phyloP scores from a whole-genome alignment of 2,329 filamentous ascomycete genomes.

The Apiospora aurea region DNA sequence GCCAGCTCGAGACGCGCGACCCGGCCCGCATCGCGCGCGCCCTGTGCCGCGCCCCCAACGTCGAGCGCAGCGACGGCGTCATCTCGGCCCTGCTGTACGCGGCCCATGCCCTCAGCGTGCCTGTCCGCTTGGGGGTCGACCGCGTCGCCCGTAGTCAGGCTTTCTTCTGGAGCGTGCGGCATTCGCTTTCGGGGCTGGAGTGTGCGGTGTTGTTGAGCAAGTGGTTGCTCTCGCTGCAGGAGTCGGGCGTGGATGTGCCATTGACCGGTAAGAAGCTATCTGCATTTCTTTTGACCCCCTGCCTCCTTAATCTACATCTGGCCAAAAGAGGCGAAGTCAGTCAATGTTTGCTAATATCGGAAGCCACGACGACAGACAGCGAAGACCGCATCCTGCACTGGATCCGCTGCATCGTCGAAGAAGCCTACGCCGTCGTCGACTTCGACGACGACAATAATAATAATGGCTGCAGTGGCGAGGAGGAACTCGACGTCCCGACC shows the following conservation, averaged over 20 bases:
- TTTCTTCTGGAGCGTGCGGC: slow-evolving; percentile 64
- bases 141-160: slow-evolving; percentile 62
- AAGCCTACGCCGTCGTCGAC: slow-evolving; percentile 49
- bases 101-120: slow-evolving; percentile 62
- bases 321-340: too few relatives aligned
- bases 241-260: slow-evolving; percentile 30
- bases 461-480: not conserved
- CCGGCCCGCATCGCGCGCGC: slow-evolving; percentile 48
- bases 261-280: slow-evolving; percentile 39
- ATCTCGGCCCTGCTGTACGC: slow-evolving; percentile 59
- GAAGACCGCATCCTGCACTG: slow-evolving; percentile 55
- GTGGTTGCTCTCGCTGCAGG: slow-evolving; percentile 47
- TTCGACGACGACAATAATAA: slow-evolving; percentile 43
- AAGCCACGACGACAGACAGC: slow-evolving; percentile 38
- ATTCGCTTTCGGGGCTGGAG: slow-evolving; percentile 61
- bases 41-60: slow-evolving; percentile 45
- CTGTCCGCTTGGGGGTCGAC: slow-evolving; percentile 61
- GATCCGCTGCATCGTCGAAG: slow-evolving; percentile 54
- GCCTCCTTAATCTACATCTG: too few relatives aligned
- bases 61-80: slow-evolving; percentile 56
- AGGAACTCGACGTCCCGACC: slow-evolving; percentile 37
- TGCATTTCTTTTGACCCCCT: not conserved
- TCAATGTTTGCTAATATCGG: not conserved
- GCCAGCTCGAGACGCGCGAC: slow-evolving; percentile 52
- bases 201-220: slow-evolving; percentile 62